Evolutionary conservation across 257 asterid species (phyloP).

Genomic region (Solanum verrucosum): DNA sequence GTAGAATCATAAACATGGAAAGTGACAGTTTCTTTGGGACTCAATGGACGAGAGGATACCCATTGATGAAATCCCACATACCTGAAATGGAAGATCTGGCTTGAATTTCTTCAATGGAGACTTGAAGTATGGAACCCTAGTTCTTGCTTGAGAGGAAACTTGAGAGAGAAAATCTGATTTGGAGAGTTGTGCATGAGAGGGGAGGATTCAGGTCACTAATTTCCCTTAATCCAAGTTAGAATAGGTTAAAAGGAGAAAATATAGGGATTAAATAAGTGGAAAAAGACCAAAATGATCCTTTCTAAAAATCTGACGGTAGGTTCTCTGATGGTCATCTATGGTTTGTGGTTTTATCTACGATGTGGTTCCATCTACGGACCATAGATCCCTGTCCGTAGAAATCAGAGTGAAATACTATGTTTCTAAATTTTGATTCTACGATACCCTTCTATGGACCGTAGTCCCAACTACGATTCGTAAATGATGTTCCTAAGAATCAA

Average conservation of each 20-base stretch:
- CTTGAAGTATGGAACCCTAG: background rate
- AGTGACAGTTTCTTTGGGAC: background rate
- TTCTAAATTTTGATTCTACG: background rate
- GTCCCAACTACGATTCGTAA: background rate
- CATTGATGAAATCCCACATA: background rate
- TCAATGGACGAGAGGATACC: background rate
- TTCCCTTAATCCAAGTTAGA: background rate
- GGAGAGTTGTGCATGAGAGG: background rate
- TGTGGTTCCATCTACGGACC: background rate
- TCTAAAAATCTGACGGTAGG: background rate
- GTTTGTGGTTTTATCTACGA: background rate
- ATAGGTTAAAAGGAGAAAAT: background rate
- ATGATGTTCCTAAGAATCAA: background rate
- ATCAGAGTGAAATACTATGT: background rate
- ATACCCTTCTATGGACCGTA: background rate
- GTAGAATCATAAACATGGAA: background rate
- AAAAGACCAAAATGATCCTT: too few relatives aligned
- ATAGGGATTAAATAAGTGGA: background rate
- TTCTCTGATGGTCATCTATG: background rate
- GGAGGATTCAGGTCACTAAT: background rate
- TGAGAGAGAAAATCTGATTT: too few relatives aligned
- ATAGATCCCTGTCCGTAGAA: background rate
- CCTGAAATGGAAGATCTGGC: background rate
- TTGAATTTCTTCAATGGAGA: background rate
- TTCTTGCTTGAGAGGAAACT: background rate